phyloP scores from a whole-genome alignment of 805 yeast genomes.

The Sungouiella thailandica region DNA sequence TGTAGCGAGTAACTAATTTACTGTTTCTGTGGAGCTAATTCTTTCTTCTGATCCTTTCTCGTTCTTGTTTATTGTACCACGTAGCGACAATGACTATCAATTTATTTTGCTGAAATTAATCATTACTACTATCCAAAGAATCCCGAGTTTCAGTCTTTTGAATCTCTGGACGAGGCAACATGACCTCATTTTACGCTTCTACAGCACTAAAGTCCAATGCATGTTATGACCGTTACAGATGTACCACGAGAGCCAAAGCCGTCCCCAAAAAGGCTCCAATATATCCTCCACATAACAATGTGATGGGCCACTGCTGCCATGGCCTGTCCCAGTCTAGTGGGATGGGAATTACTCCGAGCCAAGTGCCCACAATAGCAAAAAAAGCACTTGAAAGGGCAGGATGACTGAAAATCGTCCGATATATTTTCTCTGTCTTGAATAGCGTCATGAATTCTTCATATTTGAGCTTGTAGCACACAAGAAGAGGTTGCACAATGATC shows the following conservation, averaged over 20 bases:
- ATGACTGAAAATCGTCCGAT: slow-evolving; percentile 26
- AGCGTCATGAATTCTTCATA: slow-evolving; percentile 28
- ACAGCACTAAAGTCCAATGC: background rate
- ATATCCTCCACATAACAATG: slow-evolving; percentile 75
- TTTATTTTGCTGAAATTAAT: no score
- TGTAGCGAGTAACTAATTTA: no score
- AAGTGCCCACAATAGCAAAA: slow-evolving; percentile 56
- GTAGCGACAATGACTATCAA: no score
- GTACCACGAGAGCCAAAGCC: slow-evolving; percentile 1
- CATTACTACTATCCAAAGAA: background rate
- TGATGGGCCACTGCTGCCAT: slow-evolving; percentile 96
- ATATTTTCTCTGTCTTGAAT: slow-evolving; percentile 18
- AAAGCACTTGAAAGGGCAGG: slow-evolving; percentile 24
- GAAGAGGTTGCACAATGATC: slow-evolving; percentile 59
- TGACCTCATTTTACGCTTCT: no score
- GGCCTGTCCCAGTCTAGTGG: slow-evolving; percentile 97
- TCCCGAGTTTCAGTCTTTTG: background rate
- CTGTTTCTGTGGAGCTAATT: no score
- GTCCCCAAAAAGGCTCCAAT: slow-evolving; percentile 63
- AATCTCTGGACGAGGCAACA: background rate
- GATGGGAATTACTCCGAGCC: slow-evolving; percentile 92
- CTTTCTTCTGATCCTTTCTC: no score
- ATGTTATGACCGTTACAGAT: no score
- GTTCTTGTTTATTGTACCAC: no score
- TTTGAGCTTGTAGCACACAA: slow-evolving; percentile 50